phyloP scores from a whole-genome alignment of 345 rosid genomes.

The Ricinus communis region DNA sequence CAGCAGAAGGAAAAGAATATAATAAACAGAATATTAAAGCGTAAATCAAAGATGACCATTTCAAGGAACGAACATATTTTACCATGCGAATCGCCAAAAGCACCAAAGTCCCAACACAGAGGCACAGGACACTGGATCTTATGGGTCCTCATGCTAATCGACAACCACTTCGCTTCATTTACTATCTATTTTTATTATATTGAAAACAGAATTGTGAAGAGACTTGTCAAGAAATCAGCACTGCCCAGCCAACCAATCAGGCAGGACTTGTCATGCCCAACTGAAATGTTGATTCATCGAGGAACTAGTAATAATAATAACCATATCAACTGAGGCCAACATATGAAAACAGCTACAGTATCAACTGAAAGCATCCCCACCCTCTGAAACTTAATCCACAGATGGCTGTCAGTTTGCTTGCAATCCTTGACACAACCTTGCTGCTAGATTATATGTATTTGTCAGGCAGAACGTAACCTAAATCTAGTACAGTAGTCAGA shows the following conservation, averaged over 20 bases:
- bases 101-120: too few relatives aligned
- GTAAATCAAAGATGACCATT: neutral
- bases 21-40: neutral
- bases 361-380: too few relatives aligned
- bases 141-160: neutral
- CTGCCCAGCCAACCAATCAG: too few relatives aligned
- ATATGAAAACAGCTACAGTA: too few relatives aligned
- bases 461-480: too few relatives aligned
- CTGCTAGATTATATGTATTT: too few relatives aligned
- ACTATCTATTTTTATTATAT: neutral
- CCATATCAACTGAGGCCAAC: too few relatives aligned
- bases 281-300: too few relatives aligned
- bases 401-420: neutral
- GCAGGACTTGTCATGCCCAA: too few relatives aligned
- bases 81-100: constrained; percentile 11
- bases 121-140: neutral
- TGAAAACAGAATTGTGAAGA: neutral
- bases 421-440: too few relatives aligned
- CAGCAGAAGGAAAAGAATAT: constrained; percentile 21
- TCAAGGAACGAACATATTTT: constrained; percentile 19
- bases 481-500: too few relatives aligned
- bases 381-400: neutral
- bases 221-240: neutral
- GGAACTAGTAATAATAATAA: too few relatives aligned
- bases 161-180: neutral